phyloP scores from a whole-genome alignment of 169 alveolate species.

The Cryptosporidium ubiquitum region DNA sequence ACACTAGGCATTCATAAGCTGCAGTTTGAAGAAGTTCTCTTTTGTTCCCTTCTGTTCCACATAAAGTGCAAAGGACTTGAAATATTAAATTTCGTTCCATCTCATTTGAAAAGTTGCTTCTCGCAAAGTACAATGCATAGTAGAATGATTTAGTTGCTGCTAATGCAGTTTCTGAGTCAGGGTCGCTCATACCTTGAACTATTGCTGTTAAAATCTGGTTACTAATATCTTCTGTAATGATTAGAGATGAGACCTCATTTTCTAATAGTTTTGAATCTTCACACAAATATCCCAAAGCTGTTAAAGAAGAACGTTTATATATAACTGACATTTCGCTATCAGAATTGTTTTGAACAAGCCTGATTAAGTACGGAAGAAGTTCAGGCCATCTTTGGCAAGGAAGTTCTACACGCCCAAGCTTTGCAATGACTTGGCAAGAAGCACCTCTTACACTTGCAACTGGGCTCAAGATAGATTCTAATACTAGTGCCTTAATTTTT shows the following conservation, averaged over 20 bases:
- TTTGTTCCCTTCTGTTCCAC: slow-evolving; percentile 82
- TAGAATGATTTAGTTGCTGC: slow-evolving; percentile 81
- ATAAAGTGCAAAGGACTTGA: slow-evolving; percentile 76
- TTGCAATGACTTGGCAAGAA: slow-evolving; percentile 87
- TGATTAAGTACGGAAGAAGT: slow-evolving; percentile 81
- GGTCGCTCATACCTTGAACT: slow-evolving; percentile 78
- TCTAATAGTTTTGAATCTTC: slow-evolving; percentile 83
- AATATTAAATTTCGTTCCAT: slow-evolving; percentile 56
- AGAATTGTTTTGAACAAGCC: slow-evolving; percentile 76
- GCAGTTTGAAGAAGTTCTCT: slow-evolving; percentile 83
- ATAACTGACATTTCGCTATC: slow-evolving; percentile 83
- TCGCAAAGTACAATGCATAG: slow-evolving; percentile 77
- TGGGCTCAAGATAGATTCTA: slow-evolving; percentile 79
- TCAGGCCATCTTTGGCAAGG: slow-evolving; percentile 88
- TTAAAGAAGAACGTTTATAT: slow-evolving; percentile 81
- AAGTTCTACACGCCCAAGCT: slow-evolving; percentile 86
- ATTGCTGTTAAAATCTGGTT: slow-evolving; percentile 81
- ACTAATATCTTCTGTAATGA: slow-evolving; percentile 75
- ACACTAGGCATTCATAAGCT: slow-evolving; percentile 87
- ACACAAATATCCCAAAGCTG: slow-evolving; percentile 84
- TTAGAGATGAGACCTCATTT: slow-evolving; percentile 78
- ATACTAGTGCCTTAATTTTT: slow-evolving; percentile 80
- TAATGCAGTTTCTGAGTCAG: slow-evolving; percentile 77
- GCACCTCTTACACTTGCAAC: slow-evolving; percentile 82
- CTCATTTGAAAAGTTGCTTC: slow-evolving; percentile 62